These are phyloP conservation scores for Colletotrichum brevisporum DNA, from an alignment of 2,329 filamentous ascomycete species.

Conservation along the genomic window DNA sequence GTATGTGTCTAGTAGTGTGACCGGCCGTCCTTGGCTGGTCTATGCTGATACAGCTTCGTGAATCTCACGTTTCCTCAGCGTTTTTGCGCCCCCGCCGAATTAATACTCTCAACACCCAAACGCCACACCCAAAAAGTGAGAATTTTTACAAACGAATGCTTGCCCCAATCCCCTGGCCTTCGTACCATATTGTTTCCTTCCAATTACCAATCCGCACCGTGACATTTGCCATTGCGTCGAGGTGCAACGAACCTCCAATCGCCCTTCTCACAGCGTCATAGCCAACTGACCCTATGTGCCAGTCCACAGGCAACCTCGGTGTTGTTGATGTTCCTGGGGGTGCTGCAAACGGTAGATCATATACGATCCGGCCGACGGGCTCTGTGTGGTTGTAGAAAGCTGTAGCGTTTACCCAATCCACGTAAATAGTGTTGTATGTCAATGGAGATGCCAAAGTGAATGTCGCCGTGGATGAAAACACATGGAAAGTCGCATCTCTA, in stretches of 20 bases:
- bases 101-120: constrained; percentile 10
- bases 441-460: constrained; percentile 89
- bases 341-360: constrained; percentile 81
- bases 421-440: constrained; percentile 77
- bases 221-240: constrained; percentile 84
- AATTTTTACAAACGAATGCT: constrained; percentile 65
- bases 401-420: constrained; percentile 86
- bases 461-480: constrained; percentile 87
- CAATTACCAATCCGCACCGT: constrained; percentile 82
- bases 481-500: constrained; percentile 86
- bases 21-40: constrained; percentile 11
- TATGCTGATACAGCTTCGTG: constrained; percentile 6
- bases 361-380: constrained; percentile 82
- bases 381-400: constrained; percentile 88
- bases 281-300: constrained; percentile 82
- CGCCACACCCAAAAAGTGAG: constrained; percentile 42
- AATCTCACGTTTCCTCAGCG: constrained; percentile 6
- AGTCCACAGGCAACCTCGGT: constrained; percentile 85
- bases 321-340: constrained; percentile 81
- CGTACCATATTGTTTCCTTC: constrained; percentile 79
- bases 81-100: constrained; percentile 1
- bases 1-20: constrained; percentile 15
- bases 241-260: constrained; percentile 82
- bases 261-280: constrained; percentile 86
- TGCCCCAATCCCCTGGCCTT: constrained; percentile 79